Percentiles rank a stretch among this genome's conserved stretches.
phyloP scores from a whole-genome alignment of 768 basidiomycete species.

The Leccinum barrowsii region DNA sequence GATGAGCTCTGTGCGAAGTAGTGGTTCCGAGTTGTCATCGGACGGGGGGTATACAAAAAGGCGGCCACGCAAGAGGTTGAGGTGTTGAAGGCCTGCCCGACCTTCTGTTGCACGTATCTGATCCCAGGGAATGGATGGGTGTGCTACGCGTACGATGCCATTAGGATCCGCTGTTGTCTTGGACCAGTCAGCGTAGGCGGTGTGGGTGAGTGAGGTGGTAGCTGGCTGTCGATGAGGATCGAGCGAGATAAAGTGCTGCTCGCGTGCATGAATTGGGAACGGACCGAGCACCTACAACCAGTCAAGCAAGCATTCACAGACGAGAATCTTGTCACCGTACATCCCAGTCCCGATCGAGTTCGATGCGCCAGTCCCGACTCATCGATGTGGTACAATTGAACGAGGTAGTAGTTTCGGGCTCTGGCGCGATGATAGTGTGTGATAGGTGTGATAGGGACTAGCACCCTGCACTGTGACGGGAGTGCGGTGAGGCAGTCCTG shows the following conservation, averaged over 20 bases:
- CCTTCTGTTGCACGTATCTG: constrained; percentile 73
- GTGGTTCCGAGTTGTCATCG: constrained; percentile 31
- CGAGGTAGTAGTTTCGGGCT: background rate
- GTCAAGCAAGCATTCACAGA: background rate
- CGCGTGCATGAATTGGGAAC: constrained; percentile 80
- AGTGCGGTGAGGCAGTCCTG: no score
- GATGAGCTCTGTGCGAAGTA: constrained; percentile 55
- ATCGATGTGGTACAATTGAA: constrained; percentile 1
- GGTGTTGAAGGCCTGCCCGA: constrained; percentile 85
- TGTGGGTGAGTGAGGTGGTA: constrained; percentile 50
- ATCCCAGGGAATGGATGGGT: constrained; percentile 63
- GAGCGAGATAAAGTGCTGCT: constrained; percentile 76
- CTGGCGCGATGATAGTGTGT: no score
- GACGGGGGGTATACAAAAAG: constrained; percentile 54
- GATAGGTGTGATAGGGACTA: no score
- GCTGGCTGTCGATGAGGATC: constrained; percentile 28
- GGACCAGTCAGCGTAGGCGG: constrained; percentile 55
- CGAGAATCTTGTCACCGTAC: constrained; percentile 7
- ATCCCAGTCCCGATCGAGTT: constrained; percentile 28
- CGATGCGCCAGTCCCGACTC: constrained; percentile 19
- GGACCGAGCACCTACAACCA: constrained; percentile 68
- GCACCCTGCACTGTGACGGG: no score
- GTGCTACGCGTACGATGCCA: constrained; percentile 57
- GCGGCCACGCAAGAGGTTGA: constrained; percentile 63
- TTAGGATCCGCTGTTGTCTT: constrained; percentile 37